Conservation (phyloP, 768 basidiomycete species). For the Amanita brunnescens region DNA sequence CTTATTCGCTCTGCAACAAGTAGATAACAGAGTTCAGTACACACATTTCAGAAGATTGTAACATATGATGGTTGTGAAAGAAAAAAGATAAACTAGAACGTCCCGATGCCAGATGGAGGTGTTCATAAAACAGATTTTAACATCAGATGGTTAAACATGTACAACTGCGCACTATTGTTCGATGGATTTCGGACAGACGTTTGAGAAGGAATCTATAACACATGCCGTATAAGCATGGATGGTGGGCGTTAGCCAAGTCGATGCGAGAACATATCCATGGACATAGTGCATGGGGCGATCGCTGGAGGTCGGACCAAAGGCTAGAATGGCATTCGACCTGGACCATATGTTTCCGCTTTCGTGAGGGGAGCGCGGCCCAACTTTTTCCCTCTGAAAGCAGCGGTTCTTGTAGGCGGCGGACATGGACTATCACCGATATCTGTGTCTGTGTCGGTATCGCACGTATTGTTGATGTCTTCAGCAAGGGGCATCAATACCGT, state of each 20-base stretch:
- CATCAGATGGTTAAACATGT: slow-evolving; percentile 6
- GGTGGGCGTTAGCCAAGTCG: no score
- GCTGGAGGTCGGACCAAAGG: neutral
- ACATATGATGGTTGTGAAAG: neutral
- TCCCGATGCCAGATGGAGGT: neutral
- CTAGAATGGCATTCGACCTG: slow-evolving; percentile 45
- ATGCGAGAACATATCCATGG: no score
- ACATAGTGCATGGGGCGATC: neutral
- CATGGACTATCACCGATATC: slow-evolving; percentile 85
- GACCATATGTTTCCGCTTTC: slow-evolving; percentile 65
- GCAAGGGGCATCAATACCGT: slow-evolving; percentile 46
- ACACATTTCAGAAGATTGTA: neutral
- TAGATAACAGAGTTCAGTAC: neutral
- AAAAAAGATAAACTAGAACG: neutral
- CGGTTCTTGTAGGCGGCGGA: slow-evolving; percentile 61
- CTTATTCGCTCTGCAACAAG: neutral
- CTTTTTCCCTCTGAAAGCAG: slow-evolving; percentile 51
- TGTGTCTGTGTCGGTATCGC: slow-evolving; percentile 62
- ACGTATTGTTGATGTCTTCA: slow-evolving; percentile 55
- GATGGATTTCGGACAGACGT: neutral
- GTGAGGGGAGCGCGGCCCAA: slow-evolving; percentile 36
- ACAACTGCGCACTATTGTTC: slow-evolving; percentile 3
- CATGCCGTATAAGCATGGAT: neutral
- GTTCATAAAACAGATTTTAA: slow-evolving; percentile 4
- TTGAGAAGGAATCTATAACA: neutral